These are phyloP conservation scores for Globisporangium nagaii DNA, from an alignment of 352 stramenopile genomes.

Conservation along the genomic window DNA sequence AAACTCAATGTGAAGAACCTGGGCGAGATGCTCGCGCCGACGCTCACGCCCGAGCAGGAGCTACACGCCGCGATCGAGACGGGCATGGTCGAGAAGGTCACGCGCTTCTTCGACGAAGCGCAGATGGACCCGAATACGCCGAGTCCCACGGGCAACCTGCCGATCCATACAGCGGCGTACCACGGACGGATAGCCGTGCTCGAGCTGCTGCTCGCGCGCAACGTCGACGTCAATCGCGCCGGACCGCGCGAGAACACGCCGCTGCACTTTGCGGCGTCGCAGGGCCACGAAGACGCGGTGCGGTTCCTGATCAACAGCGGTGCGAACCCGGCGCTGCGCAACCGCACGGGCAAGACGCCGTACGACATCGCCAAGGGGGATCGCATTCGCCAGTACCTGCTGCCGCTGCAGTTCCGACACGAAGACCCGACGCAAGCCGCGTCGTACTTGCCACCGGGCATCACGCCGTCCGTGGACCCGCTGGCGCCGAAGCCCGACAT, in stretches of 20 bases:
- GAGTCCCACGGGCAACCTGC: constrained; percentile 70
- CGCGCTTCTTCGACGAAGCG: constrained; percentile 60
- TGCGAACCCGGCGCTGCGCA: constrained; percentile 74
- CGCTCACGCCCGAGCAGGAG: constrained; percentile 83
- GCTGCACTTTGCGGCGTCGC: constrained; percentile 76
- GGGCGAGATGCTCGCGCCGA: constrained; percentile 82
- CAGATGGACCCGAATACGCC: constrained; percentile 64
- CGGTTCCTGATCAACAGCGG: constrained; percentile 66
- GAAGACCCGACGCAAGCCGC: constrained; percentile 65
- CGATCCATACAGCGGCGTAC: constrained; percentile 84
- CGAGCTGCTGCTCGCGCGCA: constrained; percentile 59
- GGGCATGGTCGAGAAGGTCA: constrained; percentile 67
- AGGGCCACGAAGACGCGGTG: constrained; percentile 70
- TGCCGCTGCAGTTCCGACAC: constrained; percentile 85
- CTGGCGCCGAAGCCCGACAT: constrained; percentile 57
- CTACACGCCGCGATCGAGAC: constrained; percentile 75
- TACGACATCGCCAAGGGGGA: constrained; percentile 86
- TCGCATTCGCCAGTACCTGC: constrained; percentile 76
- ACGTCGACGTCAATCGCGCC: constrained; percentile 62
- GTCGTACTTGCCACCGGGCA: constrained; percentile 61
- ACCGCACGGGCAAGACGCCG: constrained; percentile 67
- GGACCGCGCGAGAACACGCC: constrained; percentile 75
- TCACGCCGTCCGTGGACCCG: constrained; percentile 68
- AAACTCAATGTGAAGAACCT: constrained; percentile 89
- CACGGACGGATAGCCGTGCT: constrained; percentile 70